Evolutionary conservation across 2,329 filamentous ascomycete species (phyloP).

Genomic region (Graphiopsis chlorocephala): DNA sequence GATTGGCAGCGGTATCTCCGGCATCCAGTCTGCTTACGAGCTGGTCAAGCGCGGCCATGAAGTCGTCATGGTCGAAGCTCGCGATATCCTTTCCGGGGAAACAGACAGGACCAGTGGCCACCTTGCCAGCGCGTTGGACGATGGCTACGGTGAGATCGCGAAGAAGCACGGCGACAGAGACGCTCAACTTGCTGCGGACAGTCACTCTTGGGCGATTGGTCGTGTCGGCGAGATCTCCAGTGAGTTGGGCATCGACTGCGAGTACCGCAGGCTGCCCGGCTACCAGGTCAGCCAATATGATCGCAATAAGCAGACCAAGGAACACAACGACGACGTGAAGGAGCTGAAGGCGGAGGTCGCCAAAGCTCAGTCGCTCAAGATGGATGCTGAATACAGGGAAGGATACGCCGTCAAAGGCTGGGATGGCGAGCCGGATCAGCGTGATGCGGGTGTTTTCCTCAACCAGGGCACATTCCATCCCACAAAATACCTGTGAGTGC

Average conservation of each 20-base stretch:
- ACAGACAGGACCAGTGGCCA: constrained; percentile 55
- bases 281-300: constrained; percentile 53
- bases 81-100: constrained; percentile 55
- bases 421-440: constrained; percentile 51
- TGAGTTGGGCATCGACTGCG: constrained; percentile 54
- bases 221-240: constrained; percentile 51
- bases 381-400: constrained; percentile 44
- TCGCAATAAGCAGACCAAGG: constrained; percentile 34
- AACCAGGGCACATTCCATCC: constrained; percentile 57
- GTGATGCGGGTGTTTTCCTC: constrained; percentile 48
- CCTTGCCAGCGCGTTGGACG: constrained; percentile 54
- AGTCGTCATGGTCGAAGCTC: constrained; percentile 54
- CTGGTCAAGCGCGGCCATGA: constrained; percentile 50
- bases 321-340: constrained; percentile 48
- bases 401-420: constrained; percentile 51
- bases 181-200: constrained; percentile 51
- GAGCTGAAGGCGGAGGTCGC: constrained; percentile 47
- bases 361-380: constrained; percentile 43
- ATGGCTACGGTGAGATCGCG: constrained; percentile 51
- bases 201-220: constrained; percentile 54
- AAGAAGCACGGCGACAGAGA: constrained; percentile 53
- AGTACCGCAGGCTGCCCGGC: constrained; percentile 51
- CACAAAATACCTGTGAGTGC: constrained; percentile 49
- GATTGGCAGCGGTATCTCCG: constrained; percentile 54
- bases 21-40: constrained; percentile 53